Percentiles rank a stretch among this genome's conserved stretches.
These are phyloP conservation scores for Acacia melanoxylon DNA, from an alignment of 306 rosid genomes.

Conservation along the genomic window DNA sequence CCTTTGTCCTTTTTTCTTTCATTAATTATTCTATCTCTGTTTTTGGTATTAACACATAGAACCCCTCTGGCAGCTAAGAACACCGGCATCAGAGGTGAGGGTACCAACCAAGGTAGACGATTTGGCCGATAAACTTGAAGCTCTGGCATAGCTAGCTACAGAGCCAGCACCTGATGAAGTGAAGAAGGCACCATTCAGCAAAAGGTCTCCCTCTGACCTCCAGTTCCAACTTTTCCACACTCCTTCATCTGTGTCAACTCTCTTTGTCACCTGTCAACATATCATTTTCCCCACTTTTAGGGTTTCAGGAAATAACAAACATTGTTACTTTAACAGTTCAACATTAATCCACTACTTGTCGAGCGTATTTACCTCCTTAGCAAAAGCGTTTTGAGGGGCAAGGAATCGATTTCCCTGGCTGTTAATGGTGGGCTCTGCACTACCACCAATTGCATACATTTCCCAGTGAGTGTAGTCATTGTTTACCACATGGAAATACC, in stretches of 20 bases:
- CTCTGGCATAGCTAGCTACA: constrained; percentile 88
- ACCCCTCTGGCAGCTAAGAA: constrained; percentile 68
- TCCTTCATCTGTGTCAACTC: constrained; percentile 47
- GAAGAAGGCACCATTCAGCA: constrained; percentile 92
- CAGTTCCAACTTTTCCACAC: constrained; percentile 91
- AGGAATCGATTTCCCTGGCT: constrained; percentile 98
- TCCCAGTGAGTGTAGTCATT: constrained; percentile 98
- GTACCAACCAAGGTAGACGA: constrained; percentile 85
- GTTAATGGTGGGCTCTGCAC: constrained; percentile 93
- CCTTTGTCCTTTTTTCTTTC: constrained; percentile 25
- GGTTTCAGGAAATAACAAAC: not conserved
- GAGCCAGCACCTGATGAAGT: constrained; percentile 84
- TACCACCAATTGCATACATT: constrained; percentile 99
- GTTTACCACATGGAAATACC: constrained; percentile 97
- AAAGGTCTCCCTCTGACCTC: constrained; percentile 94
- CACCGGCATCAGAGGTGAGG: constrained; percentile 78
- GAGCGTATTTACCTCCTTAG: constrained; percentile 68
- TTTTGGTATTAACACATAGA: constrained; percentile 53
- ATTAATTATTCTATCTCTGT: constrained; percentile 11
- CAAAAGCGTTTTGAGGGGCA: constrained; percentile 75
- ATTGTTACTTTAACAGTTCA: not conserved
- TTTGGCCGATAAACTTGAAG: constrained; percentile 95
- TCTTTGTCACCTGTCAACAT: constrained; percentile 78
- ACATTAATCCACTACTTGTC: not conserved
- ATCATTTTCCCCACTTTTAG: constrained; percentile 6